Percentiles rank a stretch among this genome's conserved stretches.
Evolutionary conservation across 225 moss, liverwort and hornwort species (phyloP).

Genomic region (Marchantia paleacea): DNA sequence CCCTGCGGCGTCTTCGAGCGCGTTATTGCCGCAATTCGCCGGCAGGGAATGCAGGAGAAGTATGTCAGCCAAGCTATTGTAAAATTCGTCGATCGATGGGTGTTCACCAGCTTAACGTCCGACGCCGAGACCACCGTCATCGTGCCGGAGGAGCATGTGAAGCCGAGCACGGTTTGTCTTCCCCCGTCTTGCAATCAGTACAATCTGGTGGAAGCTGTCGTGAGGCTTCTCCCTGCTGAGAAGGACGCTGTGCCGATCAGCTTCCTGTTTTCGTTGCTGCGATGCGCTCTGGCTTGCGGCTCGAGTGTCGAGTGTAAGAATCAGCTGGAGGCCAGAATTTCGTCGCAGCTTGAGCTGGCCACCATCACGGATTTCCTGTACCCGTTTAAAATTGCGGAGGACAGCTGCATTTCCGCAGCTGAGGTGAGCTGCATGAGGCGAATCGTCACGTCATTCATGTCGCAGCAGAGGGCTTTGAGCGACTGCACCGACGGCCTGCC

Average conservation of each 20-base stretch:
- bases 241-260: slow-evolving; percentile 60
- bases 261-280: slow-evolving; percentile 69
- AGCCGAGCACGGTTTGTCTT: slow-evolving; percentile 36
- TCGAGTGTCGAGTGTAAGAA: slow-evolving; percentile 57
- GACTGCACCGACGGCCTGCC: slow-evolving; percentile 32
- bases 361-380: slow-evolving; percentile 61
- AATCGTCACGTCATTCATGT: slow-evolving; percentile 53
- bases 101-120: slow-evolving; percentile 39
- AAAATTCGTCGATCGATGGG: slow-evolving; percentile 73
- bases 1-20: slow-evolving; percentile 63
- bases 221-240: slow-evolving; percentile 59
- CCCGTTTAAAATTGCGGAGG: slow-evolving; percentile 54
- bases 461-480: slow-evolving; percentile 55
- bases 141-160: slow-evolving; percentile 12
- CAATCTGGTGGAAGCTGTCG: slow-evolving; percentile 54
- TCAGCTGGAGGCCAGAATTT: slow-evolving; percentile 35
- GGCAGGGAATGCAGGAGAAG: slow-evolving; percentile 77
- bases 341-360: slow-evolving; percentile 55
- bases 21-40: slow-evolving; percentile 54
- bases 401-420: slow-evolving; percentile 27
- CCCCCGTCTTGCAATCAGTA: slow-evolving; percentile 37
- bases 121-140: not conserved
- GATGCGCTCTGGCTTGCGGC: slow-evolving; percentile 58
- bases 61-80: slow-evolving; percentile 78
- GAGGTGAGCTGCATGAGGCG: slow-evolving; percentile 47